A percentile compares a stretch with the other conserved stretches of the same genome.
Evolutionary conservation across 2,329 filamentous ascomycete species (phyloP).

Genomic region (Pseudocercospora pini-densiflorae): DNA sequence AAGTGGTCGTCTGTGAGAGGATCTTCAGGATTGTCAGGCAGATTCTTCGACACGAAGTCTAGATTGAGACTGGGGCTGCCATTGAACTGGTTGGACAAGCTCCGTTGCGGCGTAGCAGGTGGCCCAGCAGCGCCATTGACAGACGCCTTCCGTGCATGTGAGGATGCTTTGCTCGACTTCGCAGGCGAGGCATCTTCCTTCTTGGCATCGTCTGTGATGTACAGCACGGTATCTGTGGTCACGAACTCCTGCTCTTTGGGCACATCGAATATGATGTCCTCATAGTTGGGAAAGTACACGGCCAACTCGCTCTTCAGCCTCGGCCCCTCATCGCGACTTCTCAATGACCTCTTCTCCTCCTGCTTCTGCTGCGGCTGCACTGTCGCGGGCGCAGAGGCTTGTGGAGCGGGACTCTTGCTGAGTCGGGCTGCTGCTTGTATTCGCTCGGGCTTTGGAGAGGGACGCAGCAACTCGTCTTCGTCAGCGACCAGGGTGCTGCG

Average conservation of each 20-base stretch:
- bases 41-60: constrained; percentile 32
- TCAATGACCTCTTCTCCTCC: constrained; percentile 74
- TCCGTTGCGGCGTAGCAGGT: constrained; percentile 25
- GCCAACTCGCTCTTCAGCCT: constrained; percentile 90
- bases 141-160: constrained; percentile 15
- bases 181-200: constrained; percentile 20
- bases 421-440: constrained; percentile 13
- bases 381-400: constrained; percentile 13
- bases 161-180: constrained; percentile 19
- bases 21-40: constrained; percentile 50
- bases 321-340: constrained; percentile 80
- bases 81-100: constrained; percentile 24
- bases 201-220: constrained; percentile 37
- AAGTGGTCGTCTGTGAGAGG: constrained; percentile 62
- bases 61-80: constrained; percentile 29
- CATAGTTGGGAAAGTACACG: constrained; percentile 90
- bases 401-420: constrained; percentile 10
- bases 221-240: constrained; percentile 33
- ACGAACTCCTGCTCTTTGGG: constrained; percentile 73
- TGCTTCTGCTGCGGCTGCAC: constrained; percentile 31
- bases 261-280: constrained; percentile 88
- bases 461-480: constrained; percentile 27
- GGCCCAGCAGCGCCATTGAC: constrained; percentile 22
- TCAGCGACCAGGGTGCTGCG: constrained; percentile 36
- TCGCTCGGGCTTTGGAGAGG: constrained; percentile 20